phyloP scores from a whole-genome alignment of 202 grass and related monocot genomes.

The Thinopyrum obtusiflorum region DNA sequence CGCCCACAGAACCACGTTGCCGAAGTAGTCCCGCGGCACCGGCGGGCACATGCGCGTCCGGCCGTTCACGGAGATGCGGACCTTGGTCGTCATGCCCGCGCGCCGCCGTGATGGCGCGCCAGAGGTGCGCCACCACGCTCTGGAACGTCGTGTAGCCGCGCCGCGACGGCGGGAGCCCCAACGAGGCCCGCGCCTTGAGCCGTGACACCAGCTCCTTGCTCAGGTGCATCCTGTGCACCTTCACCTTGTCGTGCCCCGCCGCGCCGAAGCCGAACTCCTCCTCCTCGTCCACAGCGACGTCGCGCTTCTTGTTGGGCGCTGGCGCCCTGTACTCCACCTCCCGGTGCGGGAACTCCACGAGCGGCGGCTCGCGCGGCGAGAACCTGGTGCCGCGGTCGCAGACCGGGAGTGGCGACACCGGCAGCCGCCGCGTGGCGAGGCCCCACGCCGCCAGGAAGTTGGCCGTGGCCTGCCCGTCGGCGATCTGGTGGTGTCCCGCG shows the following conservation, averaged over 20 bases:
- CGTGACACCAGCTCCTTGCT: slow-evolving; percentile 55
- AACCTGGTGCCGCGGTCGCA: slow-evolving; percentile 43
- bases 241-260: slow-evolving; percentile 40
- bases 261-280: not conserved
- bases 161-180: not conserved
- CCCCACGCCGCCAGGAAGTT: slow-evolving; percentile 76
- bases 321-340: slow-evolving; percentile 39
- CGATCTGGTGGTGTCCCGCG: slow-evolving; percentile 58
- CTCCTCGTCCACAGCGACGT: not conserved
- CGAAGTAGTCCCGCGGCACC: slow-evolving; percentile 48
- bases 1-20: slow-evolving; percentile 83
- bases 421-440: slow-evolving; percentile 29
- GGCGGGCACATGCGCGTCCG: slow-evolving; percentile 34
- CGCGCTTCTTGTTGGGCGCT: not conserved
- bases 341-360: slow-evolving; percentile 48
- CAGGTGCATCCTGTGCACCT: slow-evolving; percentile 65
- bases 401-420: slow-evolving; percentile 23
- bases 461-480: slow-evolving; percentile 59
- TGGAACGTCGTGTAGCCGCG: slow-evolving; percentile 59
- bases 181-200: slow-evolving; percentile 43
- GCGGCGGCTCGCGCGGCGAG: slow-evolving; percentile 28
- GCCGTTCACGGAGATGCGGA: slow-evolving; percentile 64
- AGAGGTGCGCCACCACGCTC: slow-evolving; percentile 63
- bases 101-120: slow-evolving; percentile 53
- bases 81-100: slow-evolving; percentile 33